A percentile compares a stretch with the other conserved stretches of the same genome.
Conservation (phyloP, 257 asterid species). For the Solanum lignicaule region DNA sequence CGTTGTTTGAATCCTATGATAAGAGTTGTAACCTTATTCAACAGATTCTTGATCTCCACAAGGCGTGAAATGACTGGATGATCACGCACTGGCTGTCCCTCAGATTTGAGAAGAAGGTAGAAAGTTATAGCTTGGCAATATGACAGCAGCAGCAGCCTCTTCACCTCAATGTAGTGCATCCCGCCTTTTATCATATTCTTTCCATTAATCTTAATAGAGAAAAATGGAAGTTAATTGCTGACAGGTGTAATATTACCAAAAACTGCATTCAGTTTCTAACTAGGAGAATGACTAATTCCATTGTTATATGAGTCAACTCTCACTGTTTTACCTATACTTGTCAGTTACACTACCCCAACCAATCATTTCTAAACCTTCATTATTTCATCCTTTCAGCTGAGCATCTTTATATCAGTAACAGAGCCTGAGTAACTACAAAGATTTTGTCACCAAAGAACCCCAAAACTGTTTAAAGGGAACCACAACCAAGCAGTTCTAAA, state of each 20-base stretch:
- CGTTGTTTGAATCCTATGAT: not conserved
- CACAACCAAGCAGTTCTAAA: not conserved
- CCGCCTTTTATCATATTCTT: constrained; percentile 40
- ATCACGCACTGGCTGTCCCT: constrained; percentile 87
- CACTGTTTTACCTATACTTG: not conserved
- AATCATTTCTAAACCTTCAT: not conserved
- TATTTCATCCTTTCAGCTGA: not conserved
- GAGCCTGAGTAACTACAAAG: not conserved
- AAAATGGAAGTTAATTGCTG: not conserved
- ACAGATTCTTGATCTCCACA: constrained; percentile 71
- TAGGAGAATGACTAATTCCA: not conserved
- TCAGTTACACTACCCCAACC: not conserved
- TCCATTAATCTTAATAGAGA: constrained; percentile 39
- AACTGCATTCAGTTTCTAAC: not conserved
- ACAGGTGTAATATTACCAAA: not conserved
- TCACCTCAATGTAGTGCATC: constrained; percentile 63
- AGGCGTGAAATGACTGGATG: constrained; percentile 90
- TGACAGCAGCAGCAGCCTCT: constrained; percentile 68
- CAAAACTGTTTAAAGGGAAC: not conserved
- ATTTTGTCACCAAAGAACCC: not conserved
- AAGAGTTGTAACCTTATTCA: constrained; percentile 64
- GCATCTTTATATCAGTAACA: not conserved
- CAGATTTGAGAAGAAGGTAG: constrained; percentile 92
- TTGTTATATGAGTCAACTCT: not conserved
- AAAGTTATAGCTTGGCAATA: constrained; percentile 90